Evolutionary conservation across 164 flowering plant genomes (phyloP), one percentile per base, ranked within the genome.

Genomic region (Umbellularia californica): DNA sequence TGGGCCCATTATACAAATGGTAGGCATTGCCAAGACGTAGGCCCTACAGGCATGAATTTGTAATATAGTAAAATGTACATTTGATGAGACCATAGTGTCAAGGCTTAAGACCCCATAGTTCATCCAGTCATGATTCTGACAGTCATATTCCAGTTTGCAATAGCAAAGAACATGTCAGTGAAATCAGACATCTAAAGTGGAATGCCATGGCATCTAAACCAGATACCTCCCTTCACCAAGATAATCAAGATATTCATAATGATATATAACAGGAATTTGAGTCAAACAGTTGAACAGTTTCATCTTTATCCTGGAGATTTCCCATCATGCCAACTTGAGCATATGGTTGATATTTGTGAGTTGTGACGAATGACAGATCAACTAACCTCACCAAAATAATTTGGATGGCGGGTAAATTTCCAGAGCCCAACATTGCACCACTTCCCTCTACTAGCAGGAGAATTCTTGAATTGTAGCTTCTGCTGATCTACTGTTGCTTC

Each of bases 401-500:
- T 95, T 65, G 99, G 99, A 82, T 95, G 99, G 22, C 97, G 92
- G 58, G 97, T 75, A 69, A 80, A 80, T 68, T 85, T 88, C 99
- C 99, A 95, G 2, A 93, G 71, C 68, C 97, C 97, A 79, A 83
- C 83, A 81, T 84, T 80, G 83, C 99, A 95, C 97, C 97, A 95
- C 77, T 84, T 95, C 51, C 97, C 97, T 80, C 97, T 83, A 72
- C 87, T 95, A n/a, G 87, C 89, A 55, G 97, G 86, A 71, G 88
- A 80, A 74, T 85, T 92, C 79, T 95, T 95, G 79, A 95, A 95
- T 19, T 55, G 28, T 70, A 95, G 80, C 75, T 95, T 95, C 72
- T 93, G 96, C 81, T 95, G 99, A 80, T 95, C 99, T 70, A 97
- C 92, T 50, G 83, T 72, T 66, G 94, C 96, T 89, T 95, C 99